These are phyloP conservation scores for Cutaneotrichosporon sp. DNA, from an alignment of 1,284 basidiomycete species.

Conservation along the genomic window DNA sequence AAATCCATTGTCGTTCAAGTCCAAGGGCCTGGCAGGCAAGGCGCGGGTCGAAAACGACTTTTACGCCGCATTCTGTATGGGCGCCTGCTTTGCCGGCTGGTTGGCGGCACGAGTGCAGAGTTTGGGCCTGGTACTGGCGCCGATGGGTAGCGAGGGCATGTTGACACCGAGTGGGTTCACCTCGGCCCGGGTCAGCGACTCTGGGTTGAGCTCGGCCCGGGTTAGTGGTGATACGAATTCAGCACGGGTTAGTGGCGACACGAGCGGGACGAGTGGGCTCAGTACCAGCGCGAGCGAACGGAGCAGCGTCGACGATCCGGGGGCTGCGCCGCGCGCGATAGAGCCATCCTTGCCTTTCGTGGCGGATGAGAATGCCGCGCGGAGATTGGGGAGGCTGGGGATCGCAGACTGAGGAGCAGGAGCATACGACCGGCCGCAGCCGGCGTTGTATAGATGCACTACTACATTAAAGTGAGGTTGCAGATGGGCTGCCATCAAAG, in stretches of 20 bases:
- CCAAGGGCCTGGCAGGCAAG: constrained; percentile 44
- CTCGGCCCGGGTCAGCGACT: background rate
- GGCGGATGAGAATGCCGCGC: background rate
- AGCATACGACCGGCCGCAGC: background rate
- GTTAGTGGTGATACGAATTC: background rate
- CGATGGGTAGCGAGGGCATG: background rate
- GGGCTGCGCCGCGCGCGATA: background rate
- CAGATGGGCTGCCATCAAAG: no score
- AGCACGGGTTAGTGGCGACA: background rate
- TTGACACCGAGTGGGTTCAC: no score
- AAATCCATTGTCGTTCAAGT: constrained; percentile 69
- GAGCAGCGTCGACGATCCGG: background rate
- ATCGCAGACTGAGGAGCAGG: background rate
- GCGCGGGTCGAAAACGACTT: constrained; percentile 52
- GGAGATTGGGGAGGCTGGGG: background rate
- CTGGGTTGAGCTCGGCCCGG: background rate
- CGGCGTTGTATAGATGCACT: background rate
- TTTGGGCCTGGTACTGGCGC: constrained; percentile 38
- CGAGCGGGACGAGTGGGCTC: background rate
- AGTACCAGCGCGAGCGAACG: background rate
- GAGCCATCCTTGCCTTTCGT: background rate
- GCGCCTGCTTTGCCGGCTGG: constrained; percentile 50
- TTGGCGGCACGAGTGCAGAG: constrained; percentile 39
- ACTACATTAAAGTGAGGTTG: no score
- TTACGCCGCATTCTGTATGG: constrained; percentile 52